phyloP scores from a whole-genome alignment of 345 rosid species.

The Citrus sp. region DNA sequence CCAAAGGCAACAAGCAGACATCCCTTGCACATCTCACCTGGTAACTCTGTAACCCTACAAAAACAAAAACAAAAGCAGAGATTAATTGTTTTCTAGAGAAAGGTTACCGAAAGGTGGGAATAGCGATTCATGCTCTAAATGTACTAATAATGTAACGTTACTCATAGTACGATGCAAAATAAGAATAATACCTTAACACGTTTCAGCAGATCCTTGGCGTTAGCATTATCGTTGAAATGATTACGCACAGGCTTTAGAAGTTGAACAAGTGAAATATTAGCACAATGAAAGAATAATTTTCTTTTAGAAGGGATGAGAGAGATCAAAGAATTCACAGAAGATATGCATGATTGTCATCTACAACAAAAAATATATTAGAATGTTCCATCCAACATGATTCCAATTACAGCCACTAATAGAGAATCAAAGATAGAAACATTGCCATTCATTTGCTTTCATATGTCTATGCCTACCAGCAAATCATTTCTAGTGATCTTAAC shows the following conservation, averaged over 20 bases:
- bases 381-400: neutral
- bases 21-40: slow-evolving; percentile 28
- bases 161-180: slow-evolving; percentile 6
- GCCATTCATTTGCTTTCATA: neutral
- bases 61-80: neutral
- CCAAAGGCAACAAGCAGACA: neutral
- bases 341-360: neutral
- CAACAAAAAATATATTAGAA: neutral
- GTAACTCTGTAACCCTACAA: slow-evolving; percentile 22
- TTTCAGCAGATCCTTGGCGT: slow-evolving; percentile 67
- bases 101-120: neutral
- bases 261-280: neutral
- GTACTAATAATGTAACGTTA: neutral
- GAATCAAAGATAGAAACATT: neutral
- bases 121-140: neutral
- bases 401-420: neutral
- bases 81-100: neutral
- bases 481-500: neutral
- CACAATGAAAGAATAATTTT: neutral
- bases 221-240: slow-evolving; percentile 54
- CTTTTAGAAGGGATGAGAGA: neutral
- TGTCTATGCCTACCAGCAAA: neutral
- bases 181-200: slow-evolving; percentile 62
- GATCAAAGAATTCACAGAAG: neutral
- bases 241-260: slow-evolving; percentile 72